phyloP scores from a whole-genome alignment of 495 filamentous ascomycete species.

The Diplogelasinospora grovesii region DNA sequence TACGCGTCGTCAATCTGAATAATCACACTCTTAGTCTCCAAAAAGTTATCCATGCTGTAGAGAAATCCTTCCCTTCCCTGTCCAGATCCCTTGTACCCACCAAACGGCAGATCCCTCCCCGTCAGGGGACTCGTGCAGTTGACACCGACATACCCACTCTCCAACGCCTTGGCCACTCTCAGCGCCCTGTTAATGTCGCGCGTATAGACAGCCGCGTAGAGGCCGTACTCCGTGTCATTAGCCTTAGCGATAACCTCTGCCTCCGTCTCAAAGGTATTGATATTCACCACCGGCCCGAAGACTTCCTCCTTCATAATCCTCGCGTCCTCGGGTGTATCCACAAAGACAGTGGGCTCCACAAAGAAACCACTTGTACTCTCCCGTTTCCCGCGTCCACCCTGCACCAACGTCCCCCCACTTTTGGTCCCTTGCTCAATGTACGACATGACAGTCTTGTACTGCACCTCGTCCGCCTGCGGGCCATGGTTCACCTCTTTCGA shows the following conservation, averaged over 20 bases:
- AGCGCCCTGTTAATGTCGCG: conserved; percentile 62
- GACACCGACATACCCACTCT: conserved; percentile 52
- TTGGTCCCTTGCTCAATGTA: conserved; percentile 32
- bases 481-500: conserved; percentile 60
- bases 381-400: conserved; percentile 22
- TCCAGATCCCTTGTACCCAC: conserved; percentile 37
- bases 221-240: conserved; percentile 66
- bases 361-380: conserved; percentile 34
- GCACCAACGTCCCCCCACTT: conserved; percentile 21
- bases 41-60: conserved; percentile 42
- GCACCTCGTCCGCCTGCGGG: conserved; percentile 40
- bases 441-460: conserved; percentile 27
- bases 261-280: conserved; percentile 59
- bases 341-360: conserved; percentile 66
- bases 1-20: conserved; percentile 24
- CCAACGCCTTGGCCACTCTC: conserved; percentile 56
- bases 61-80: conserved; percentile 32
- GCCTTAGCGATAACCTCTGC: conserved; percentile 61
- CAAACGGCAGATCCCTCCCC: conserved; percentile 35
- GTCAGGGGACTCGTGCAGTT: conserved; percentile 35
- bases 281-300: conserved; percentile 65
- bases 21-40: conserved; percentile 44
- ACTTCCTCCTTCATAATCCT: conserved; percentile 48
- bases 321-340: conserved; percentile 58
- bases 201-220: conserved; percentile 71